Conservation (phyloP, 2,329 filamentous ascomycete species). For the Stagonosporopsis vannaccii region DNA sequence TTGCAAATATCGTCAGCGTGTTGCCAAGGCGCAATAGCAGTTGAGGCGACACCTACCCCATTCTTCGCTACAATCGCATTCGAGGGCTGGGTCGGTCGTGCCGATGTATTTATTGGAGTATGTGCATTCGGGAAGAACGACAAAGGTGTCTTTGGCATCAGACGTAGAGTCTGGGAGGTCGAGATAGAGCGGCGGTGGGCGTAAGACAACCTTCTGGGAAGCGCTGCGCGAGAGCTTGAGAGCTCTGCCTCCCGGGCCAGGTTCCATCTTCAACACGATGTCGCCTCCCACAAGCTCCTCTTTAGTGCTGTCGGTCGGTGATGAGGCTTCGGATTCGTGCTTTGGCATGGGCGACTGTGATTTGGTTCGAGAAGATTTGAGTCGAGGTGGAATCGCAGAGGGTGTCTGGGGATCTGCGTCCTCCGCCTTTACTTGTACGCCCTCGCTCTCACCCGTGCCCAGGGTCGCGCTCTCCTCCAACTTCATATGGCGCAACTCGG, state of each 20-base stretch:
- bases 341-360: constrained; percentile 46
- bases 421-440: constrained; percentile 40
- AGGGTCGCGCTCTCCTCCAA: constrained; percentile 51
- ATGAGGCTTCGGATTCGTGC: constrained; percentile 44
- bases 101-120: constrained; percentile 94
- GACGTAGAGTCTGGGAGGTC: constrained; percentile 79
- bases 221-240: constrained; percentile 77
- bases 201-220: constrained; percentile 71
- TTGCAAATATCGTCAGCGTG: constrained; percentile 41
- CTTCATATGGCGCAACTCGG: constrained; percentile 56
- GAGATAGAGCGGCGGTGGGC: constrained; percentile 71
- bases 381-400: constrained; percentile 34
- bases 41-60: constrained; percentile 74
- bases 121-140: constrained; percentile 82
- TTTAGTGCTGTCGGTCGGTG: constrained; percentile 50
- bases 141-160: constrained; percentile 78
- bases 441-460: constrained; percentile 27
- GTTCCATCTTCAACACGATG: constrained; percentile 69
- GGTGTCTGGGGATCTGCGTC: constrained; percentile 39
- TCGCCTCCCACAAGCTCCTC: constrained; percentile 67
- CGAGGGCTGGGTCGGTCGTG: constrained; percentile 88
- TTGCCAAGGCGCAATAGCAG: constrained; percentile 1
- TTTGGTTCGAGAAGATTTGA: constrained; percentile 37
- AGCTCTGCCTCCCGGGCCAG: constrained; percentile 61
- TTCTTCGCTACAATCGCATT: constrained; percentile 94